Evolutionary conservation across 257 asterid genomes (phyloP), one percentile per base, ranked within the genome.

Genomic region (Dorcoceras hygrometricum): DNA sequence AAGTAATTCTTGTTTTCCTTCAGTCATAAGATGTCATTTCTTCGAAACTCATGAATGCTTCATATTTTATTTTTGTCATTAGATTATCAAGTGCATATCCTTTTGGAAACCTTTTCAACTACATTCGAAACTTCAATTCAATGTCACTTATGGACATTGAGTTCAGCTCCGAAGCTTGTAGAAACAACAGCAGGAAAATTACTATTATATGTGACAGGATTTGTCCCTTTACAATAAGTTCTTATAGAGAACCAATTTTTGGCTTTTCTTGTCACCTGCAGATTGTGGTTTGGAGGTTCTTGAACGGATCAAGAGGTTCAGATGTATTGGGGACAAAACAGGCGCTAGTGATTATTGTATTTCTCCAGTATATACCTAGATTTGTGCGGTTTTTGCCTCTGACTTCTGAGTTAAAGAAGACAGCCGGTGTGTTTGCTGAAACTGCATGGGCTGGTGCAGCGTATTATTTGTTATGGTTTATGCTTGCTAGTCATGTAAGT

Each of bases 401-500:
- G 50, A 79, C 73, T 77, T 90, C 99, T 2, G 97, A 93, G 81
- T 69, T 93, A 82, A 93, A 90, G 79, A 93, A 93, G 80, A 82
- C 92, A 29, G 94, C 96, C 0, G 99, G 99, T 19, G 96, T 84
- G 48, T 93, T 93, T 72, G 99, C 97, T 16, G 99, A 93, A 80
- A 83, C 95, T 20, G 99, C 99, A 57, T 90, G 97, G 99, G 99
- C 99, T 64, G 99, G 99, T 63, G 99, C 99, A 23, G 99, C 95
- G 27, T 93, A 88, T 67, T 93, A 93, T 75, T 73, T 93, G 80
- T 62, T 90, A 29, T 90, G 97, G 99, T 93, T 93, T 79, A 28
- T 88, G 76, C 96, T 93, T 58, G 96, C 96, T 70, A 90, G 97
- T 62, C 99, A 93, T 73, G 99, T 93, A 84, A 79, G 96, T 74